phyloP scores from a whole-genome alignment of 164 flowering plant species.

The Amborella trichopoda region DNA sequence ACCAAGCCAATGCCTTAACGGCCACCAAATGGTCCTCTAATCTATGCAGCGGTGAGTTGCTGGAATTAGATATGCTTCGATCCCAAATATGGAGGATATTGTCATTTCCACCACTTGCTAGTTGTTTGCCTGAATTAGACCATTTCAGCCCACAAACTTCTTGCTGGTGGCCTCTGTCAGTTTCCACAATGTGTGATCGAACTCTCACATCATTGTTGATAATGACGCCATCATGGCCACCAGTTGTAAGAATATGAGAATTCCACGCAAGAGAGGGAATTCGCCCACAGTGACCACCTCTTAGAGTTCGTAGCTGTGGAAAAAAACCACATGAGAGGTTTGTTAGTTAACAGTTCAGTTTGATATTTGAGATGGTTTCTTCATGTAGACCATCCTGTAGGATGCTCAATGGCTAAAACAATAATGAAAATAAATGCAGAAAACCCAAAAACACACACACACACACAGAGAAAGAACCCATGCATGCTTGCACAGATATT shows the following conservation, averaged over 20 bases:
- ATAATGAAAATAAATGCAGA: too few species aligned
- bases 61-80: constrained; percentile 24
- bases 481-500: too few species aligned
- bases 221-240: not conserved
- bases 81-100: not conserved
- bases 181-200: not conserved
- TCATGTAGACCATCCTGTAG: too few species aligned
- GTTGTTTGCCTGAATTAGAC: constrained; percentile 6
- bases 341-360: too few species aligned
- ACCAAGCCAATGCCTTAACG: constrained; percentile 64
- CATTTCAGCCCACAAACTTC: constrained; percentile 9
- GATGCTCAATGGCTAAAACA: too few species aligned
- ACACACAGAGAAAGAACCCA: too few species aligned
- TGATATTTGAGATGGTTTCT: too few species aligned
- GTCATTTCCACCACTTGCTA: constrained; percentile 8
- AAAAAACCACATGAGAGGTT: too few species aligned
- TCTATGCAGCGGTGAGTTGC: constrained; percentile 42
- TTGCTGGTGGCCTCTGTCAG: constrained; percentile 3
- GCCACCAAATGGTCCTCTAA: constrained; percentile 57
- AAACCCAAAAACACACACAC: too few species aligned
- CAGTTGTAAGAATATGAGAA: constrained; percentile 4
- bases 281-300: not conserved
- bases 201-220: constrained; percentile 2
- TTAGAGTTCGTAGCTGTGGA: constrained; percentile 1
- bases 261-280: constrained; percentile 3